These are phyloP conservation scores for Trifolium dubium DNA, from an alignment of 306 rosid species.

Conservation along the genomic window DNA sequence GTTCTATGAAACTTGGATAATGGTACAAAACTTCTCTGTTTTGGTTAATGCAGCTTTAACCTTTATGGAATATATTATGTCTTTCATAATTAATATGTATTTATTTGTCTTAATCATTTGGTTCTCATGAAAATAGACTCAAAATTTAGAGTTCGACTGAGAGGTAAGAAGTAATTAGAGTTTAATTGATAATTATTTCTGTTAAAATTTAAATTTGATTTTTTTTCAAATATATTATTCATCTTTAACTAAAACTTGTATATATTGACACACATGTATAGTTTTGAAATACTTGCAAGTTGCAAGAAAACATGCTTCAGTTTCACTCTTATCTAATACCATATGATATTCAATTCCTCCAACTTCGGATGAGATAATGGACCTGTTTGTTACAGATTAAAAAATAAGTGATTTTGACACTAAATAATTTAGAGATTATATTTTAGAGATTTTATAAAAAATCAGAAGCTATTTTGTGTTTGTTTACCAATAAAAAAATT, in stretches of 20 bases:
- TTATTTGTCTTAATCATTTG: not conserved
- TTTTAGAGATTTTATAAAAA: no score
- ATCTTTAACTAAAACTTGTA: no score
- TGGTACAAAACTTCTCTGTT: conserved; percentile 13
- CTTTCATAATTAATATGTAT: not conserved
- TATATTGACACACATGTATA: not conserved
- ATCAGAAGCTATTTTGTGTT: no score
- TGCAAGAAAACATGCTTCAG: conserved; percentile 35
- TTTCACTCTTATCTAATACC: conserved; percentile 26
- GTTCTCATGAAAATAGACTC: not conserved
- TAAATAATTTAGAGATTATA: no score
- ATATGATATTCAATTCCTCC: conserved; percentile 17
- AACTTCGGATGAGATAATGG: conserved; percentile 24
- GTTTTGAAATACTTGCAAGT: conserved; percentile 11
- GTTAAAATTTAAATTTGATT: no score
- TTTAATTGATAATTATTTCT: no score
- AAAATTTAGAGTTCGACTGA: no score
- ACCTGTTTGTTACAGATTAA: no score
- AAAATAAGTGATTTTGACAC: no score
- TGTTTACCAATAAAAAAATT: no score
- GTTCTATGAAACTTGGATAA: conserved; percentile 27
- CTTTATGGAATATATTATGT: conserved; percentile 3
- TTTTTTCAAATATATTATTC: no score
- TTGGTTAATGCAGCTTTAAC: conserved; percentile 39
- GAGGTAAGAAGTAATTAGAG: no score